phyloP scores from a whole-genome alignment of 768 basidiomycete species.

The Lactarius sanguifluus region DNA sequence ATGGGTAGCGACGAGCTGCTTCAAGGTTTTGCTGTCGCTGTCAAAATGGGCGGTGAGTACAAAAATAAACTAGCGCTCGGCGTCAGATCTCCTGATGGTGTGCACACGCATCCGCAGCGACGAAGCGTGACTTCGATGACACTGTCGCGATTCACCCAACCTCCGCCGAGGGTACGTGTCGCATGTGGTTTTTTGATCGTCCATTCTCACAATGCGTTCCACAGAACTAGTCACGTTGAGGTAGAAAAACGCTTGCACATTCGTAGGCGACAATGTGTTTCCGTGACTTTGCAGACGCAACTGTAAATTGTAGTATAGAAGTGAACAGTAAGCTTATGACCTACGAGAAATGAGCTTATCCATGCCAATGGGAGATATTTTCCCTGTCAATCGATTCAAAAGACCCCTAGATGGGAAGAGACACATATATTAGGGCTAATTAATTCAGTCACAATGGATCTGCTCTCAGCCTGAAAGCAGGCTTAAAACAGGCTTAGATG shows the following conservation, averaged over 20 bases:
- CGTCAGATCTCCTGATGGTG: neutral
- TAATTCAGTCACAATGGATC: neutral
- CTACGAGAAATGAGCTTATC: neutral
- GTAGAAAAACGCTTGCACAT: constrained; percentile 31
- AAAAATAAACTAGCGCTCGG: neutral
- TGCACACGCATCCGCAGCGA: constrained; percentile 45
- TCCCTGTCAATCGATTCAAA: too few species aligned
- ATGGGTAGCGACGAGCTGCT: constrained; percentile 89
- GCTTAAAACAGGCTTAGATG: too few species aligned
- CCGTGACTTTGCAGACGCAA: neutral
- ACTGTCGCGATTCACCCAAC: constrained; percentile 94
- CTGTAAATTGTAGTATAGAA: neutral
- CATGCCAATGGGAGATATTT: neutral
- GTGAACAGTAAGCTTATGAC: neutral
- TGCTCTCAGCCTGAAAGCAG: neutral
- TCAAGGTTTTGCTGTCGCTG: constrained; percentile 96
- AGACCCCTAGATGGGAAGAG: neutral
- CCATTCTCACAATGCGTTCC: constrained; percentile 10
- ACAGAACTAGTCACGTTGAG: constrained; percentile 60
- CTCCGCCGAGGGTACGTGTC: constrained; percentile 66
- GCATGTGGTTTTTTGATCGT: neutral
- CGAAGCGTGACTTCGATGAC: constrained; percentile 79
- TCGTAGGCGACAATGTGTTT: constrained; percentile 1
- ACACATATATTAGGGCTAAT: neutral
- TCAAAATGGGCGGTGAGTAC: constrained; percentile 86